phyloP scores from a whole-genome alignment of 2,329 filamentous ascomycete genomes.

The Trichoderma sp. region DNA sequence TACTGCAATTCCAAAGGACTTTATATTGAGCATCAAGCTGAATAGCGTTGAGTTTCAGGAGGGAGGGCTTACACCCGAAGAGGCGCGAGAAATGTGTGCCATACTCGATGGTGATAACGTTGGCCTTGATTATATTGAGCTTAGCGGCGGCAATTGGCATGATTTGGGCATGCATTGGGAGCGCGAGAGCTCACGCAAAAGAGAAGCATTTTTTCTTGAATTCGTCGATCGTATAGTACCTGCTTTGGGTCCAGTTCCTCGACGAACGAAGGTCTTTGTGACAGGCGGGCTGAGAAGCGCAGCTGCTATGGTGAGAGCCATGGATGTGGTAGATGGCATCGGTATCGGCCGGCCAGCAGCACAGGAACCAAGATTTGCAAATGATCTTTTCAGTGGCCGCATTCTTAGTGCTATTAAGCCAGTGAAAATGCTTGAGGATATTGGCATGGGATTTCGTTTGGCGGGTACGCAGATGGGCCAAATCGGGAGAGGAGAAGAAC shows the following conservation, averaged over 20 bases:
- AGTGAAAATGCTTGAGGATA: not conserved
- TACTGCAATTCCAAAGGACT: slow-evolving; percentile 43
- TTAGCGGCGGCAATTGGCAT: slow-evolving; percentile 60
- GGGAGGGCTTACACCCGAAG: slow-evolving; percentile 50
- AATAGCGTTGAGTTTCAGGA: slow-evolving; percentile 51
- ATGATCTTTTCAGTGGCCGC: too few relatives aligned
- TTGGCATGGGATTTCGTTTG: not conserved
- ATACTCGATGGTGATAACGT: slow-evolving; percentile 48
- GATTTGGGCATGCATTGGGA: slow-evolving; percentile 48
- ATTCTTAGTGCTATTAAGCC: slow-evolving; percentile 20
- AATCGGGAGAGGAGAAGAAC: not conserved
- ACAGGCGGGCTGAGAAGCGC: too few relatives aligned
- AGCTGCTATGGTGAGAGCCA: too few relatives aligned
- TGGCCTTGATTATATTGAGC: slow-evolving; percentile 52
- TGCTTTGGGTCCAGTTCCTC: too few relatives aligned
- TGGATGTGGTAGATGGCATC: too few relatives aligned
- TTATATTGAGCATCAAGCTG: too few relatives aligned
- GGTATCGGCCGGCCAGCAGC: too few relatives aligned
- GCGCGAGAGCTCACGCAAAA: slow-evolving; percentile 53
- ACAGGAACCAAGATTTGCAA: too few relatives aligned
- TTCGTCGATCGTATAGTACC: too few relatives aligned
- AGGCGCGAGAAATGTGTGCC: slow-evolving; percentile 47
- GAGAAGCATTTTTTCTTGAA: slow-evolving; percentile 52
- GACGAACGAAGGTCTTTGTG: too few relatives aligned
- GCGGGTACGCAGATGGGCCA: not conserved